Percentiles rank a stretch among this genome's conserved stretches.
phyloP scores from a whole-genome alignment of 371 early-diverging fungal species.

The Mucor circinelloides region DNA sequence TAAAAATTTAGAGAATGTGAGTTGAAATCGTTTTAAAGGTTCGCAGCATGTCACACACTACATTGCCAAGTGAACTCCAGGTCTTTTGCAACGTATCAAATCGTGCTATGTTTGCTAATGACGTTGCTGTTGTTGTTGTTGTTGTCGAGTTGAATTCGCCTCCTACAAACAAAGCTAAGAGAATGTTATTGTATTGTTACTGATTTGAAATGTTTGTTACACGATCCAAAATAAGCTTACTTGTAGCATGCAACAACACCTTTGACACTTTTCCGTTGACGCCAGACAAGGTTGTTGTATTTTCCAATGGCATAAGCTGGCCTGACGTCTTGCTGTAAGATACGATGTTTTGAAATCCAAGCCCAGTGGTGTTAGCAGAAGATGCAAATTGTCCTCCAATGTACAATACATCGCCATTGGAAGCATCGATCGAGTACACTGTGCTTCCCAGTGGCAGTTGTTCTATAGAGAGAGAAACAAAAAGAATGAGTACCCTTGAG shows the following conservation, averaged over 20 bases:
- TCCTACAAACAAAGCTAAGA: conserved; percentile 33
- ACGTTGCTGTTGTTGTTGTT: conserved; percentile 7
- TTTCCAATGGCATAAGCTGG: conserved; percentile 17
- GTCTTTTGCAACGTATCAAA: conserved; percentile 16
- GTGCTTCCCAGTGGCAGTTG: conserved; percentile 37
- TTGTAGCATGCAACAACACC: conserved; percentile 15
- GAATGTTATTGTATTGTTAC: neutral
- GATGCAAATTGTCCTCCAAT: conserved; percentile 41
- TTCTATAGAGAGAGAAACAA: conserved; percentile 26
- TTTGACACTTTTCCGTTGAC: conserved; percentile 33
- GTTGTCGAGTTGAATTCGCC: conserved; percentile 34
- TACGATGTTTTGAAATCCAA: conserved; percentile 30
- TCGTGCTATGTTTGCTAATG: conserved; percentile 3
- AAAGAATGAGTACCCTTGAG: neutral
- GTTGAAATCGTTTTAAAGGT: neutral
- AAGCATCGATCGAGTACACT: conserved; percentile 37
- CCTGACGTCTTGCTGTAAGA: conserved; percentile 27
- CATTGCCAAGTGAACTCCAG: conserved; percentile 32
- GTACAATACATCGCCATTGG: conserved; percentile 31
- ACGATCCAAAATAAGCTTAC: conserved; percentile 14
- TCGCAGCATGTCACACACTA: no score
- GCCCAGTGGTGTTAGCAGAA: neutral
- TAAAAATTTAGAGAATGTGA: neutral
- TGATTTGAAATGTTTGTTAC: neutral
- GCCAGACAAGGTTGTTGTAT: neutral